Evolutionary conservation across 2,329 filamentous ascomycete species (phyloP).

Genomic region (Colletotrichum sublineola): DNA sequence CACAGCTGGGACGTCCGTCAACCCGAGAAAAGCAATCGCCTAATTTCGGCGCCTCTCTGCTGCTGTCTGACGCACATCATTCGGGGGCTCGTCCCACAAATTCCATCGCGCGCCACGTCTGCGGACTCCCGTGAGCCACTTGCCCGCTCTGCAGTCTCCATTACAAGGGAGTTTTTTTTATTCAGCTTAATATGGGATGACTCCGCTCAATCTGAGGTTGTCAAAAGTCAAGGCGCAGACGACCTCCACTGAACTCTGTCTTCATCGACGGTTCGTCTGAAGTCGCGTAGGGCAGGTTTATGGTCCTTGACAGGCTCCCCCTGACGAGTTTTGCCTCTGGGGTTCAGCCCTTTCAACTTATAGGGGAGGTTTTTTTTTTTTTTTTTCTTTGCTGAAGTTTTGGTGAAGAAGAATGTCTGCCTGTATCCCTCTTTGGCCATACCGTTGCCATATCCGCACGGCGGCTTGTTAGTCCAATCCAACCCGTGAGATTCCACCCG

Average conservation of each 20-base stretch:
- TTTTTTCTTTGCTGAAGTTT: not conserved
- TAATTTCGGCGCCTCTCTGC: constrained; percentile 25
- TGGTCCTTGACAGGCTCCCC: constrained; percentile 16
- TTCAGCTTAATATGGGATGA: not conserved
- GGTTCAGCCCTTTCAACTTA: not conserved
- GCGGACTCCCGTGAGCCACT: constrained; percentile 31
- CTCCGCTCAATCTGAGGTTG: not conserved
- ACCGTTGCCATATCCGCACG: too few species aligned
- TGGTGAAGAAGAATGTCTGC: not conserved
- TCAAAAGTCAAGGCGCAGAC: not conserved
- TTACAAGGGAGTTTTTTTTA: not conserved
- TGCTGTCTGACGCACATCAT: constrained; percentile 17
- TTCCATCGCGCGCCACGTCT: constrained; percentile 19
- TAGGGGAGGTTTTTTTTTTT: not conserved
- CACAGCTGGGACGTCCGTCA: not conserved
- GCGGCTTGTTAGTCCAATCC: not conserved
- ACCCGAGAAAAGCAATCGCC: constrained; percentile 21
- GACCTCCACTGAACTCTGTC: constrained; percentile 14
- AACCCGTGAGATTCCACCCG: too few species aligned
- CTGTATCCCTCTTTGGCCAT: not conserved
- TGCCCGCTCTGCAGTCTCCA: constrained; percentile 9
- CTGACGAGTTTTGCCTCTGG: not conserved
- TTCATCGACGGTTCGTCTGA: constrained; percentile 33
- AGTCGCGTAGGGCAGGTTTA: constrained; percentile 3
- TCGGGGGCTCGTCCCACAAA: constrained; percentile 6